These are phyloP conservation scores for Melanogaster broomeanus DNA, from an alignment of 768 basidiomycete genomes.

Conservation along the genomic window DNA sequence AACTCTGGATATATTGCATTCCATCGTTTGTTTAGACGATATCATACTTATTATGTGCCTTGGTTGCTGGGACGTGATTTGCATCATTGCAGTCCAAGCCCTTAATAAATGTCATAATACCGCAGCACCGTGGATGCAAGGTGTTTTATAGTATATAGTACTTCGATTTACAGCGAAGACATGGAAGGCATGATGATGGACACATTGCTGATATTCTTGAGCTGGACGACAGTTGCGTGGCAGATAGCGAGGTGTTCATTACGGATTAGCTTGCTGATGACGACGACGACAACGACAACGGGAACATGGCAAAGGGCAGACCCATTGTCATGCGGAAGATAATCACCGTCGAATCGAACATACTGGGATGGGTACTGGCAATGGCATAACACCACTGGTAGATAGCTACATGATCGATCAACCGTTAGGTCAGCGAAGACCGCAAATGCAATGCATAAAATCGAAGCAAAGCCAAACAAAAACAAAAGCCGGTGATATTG, in stretches of 20 bases:
- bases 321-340: slow-evolving; percentile 16
- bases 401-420: too few relatives aligned
- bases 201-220: slow-evolving; percentile 10
- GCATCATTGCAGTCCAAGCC: slow-evolving; percentile 6
- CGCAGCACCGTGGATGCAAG: neutral
- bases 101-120: slow-evolving; percentile 1
- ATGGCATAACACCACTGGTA: slow-evolving; percentile 4
- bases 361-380: too few relatives aligned
- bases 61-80: slow-evolving; percentile 14
- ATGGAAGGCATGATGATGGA: slow-evolving; percentile 8
- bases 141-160: too few relatives aligned
- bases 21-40: neutral
- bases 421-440: too few relatives aligned
- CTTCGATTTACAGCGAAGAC: too few relatives aligned
- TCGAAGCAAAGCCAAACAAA: neutral
- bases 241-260: neutral
- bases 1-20: slow-evolving; percentile 14
- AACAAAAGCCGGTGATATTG: too few relatives aligned
- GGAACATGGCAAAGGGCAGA: neutral
- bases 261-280: slow-evolving; percentile 5
- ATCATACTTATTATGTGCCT: neutral
- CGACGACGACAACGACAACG: slow-evolving; percentile 6
- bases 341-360: slow-evolving; percentile 23
- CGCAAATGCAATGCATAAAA: too few relatives aligned
- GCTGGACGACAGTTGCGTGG: slow-evolving; percentile 3